Percentiles rank a stretch among this genome's conserved stretches.
Conservation (phyloP, 129 eudicot genomes). For the Escallonia herrerae region DNA sequence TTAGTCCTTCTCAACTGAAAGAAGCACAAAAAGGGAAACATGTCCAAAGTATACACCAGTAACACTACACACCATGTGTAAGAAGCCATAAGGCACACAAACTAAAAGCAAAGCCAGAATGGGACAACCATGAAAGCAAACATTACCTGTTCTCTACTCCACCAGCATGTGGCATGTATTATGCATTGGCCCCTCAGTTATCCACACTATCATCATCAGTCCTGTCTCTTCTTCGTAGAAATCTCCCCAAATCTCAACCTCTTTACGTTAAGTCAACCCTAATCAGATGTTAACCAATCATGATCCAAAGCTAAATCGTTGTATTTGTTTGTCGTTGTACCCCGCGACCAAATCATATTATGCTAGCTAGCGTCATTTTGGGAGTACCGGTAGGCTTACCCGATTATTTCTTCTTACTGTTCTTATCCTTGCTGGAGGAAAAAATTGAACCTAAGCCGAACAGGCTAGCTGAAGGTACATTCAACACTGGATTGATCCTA, state of each 20-base stretch:
- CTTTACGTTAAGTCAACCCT: too few relatives aligned
- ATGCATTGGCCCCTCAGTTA: constrained; percentile 22
- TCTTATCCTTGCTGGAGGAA: constrained; percentile 57
- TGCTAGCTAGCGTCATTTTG: too few relatives aligned
- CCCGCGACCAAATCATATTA: too few relatives aligned
- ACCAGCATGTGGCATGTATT: constrained; percentile 24
- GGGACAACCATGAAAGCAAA: constrained; percentile 42
- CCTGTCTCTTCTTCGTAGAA: too few relatives aligned
- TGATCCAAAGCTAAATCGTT: too few relatives aligned
- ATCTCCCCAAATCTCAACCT: too few relatives aligned
- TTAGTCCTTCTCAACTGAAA: neutral
- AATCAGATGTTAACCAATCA: too few relatives aligned
- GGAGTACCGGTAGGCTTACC: neutral
- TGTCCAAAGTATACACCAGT: constrained; percentile 8
- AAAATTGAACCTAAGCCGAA: constrained; percentile 74
- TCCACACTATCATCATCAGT: neutral
- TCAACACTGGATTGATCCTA: constrained; percentile 57
- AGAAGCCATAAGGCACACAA: constrained; percentile 9
- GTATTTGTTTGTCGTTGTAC: neutral
- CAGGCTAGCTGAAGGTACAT: constrained; percentile 45
- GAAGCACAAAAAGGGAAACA: constrained; percentile 4
- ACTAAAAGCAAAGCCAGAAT: constrained; percentile 23
- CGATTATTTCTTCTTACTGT: constrained; percentile 33
- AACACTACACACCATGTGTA: constrained; percentile 12
- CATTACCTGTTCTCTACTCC: constrained; percentile 24